Conservation (phyloP, 495 filamentous ascomycete genomes). For the Thermochaetoides thermophila region DNA sequence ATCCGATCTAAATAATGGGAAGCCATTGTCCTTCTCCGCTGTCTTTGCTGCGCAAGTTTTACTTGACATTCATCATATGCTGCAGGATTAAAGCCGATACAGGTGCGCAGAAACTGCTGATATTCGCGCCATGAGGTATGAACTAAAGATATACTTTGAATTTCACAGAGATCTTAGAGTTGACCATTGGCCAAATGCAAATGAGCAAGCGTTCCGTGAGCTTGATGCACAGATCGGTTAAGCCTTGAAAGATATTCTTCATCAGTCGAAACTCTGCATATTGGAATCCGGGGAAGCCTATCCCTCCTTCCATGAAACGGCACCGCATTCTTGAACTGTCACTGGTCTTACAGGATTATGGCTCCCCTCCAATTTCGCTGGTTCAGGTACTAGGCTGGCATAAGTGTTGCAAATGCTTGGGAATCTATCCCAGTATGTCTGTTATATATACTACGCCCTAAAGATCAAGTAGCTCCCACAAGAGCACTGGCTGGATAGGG, state of each 20-base stretch:
- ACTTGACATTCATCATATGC: slow-evolving; percentile 24
- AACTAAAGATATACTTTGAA: slow-evolving; percentile 17
- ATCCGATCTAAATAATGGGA: no score
- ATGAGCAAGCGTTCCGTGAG: slow-evolving; percentile 13
- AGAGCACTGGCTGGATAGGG: slow-evolving; percentile 23
- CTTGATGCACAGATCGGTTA: slow-evolving; percentile 10
- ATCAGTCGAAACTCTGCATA: neutral
- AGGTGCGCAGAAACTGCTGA: slow-evolving; percentile 8
- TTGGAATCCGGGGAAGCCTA: neutral
- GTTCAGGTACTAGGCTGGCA: slow-evolving; percentile 11
- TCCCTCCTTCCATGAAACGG: neutral
- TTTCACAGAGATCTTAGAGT: slow-evolving; percentile 22
- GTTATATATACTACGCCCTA: slow-evolving; percentile 26
- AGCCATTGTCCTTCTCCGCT: slow-evolving; percentile 15
- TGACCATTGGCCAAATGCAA: slow-evolving; percentile 17
- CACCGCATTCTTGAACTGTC: slow-evolving; percentile 20
- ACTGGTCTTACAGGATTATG: slow-evolving; percentile 19
- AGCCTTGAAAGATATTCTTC: slow-evolving; percentile 10
- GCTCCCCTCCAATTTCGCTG: slow-evolving; percentile 17
- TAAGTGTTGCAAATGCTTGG: slow-evolving; percentile 21
- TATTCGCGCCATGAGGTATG: slow-evolving; percentile 9
- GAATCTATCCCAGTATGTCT: slow-evolving; percentile 20
- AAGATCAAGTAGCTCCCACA: slow-evolving; percentile 14
- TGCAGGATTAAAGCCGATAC: slow-evolving; percentile 8
- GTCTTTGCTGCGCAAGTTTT: slow-evolving; percentile 28